Conservation (phyloP, 108 stramenopile species). For the Cyclotella kingstonii region DNA sequence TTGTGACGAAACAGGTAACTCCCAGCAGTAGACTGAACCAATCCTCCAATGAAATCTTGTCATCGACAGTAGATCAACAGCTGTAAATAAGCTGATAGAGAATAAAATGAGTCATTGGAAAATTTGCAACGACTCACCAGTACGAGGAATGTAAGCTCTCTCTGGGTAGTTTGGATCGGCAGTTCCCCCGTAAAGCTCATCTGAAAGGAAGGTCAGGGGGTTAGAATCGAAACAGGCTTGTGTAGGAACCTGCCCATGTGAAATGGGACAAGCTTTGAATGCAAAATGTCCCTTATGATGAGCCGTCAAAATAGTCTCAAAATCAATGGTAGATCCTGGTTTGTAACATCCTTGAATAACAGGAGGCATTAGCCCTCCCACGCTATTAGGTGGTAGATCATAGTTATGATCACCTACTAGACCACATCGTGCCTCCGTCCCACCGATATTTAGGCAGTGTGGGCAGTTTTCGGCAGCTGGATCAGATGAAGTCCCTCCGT, state of each 20-base stretch:
- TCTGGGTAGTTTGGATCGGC: slow-evolving; percentile 39
- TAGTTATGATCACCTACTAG: slow-evolving; percentile 38
- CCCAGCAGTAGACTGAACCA: neutral
- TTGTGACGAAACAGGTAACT: neutral
- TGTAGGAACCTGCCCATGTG: slow-evolving; percentile 39
- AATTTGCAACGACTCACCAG: neutral
- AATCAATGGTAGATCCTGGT: slow-evolving; percentile 34
- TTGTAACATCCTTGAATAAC: slow-evolving; percentile 38
- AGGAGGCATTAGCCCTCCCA: slow-evolving; percentile 38
- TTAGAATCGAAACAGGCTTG: slow-evolving; percentile 51
- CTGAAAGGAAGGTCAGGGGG: slow-evolving; percentile 48
- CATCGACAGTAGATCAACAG: neutral
- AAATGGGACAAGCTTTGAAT: slow-evolving; percentile 44
- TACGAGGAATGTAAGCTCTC: slow-evolving; percentile 42
- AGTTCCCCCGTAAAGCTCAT: slow-evolving; percentile 43
- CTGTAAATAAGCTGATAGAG: neutral
- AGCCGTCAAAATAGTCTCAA: slow-evolving; percentile 43
- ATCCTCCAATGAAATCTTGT: neutral
- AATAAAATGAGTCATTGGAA: neutral
- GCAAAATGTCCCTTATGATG: slow-evolving; percentile 60
- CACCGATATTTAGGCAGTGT: slow-evolving; percentile 34
- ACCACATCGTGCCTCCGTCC: slow-evolving; percentile 36
- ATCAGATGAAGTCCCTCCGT: slow-evolving; percentile 12
- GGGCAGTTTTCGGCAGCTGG: slow-evolving; percentile 19
- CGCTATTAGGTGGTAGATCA: slow-evolving; percentile 38